Evolutionary conservation across 805 yeast genomes (phyloP).

Genomic region (Candida pseudoglaebosa): DNA sequence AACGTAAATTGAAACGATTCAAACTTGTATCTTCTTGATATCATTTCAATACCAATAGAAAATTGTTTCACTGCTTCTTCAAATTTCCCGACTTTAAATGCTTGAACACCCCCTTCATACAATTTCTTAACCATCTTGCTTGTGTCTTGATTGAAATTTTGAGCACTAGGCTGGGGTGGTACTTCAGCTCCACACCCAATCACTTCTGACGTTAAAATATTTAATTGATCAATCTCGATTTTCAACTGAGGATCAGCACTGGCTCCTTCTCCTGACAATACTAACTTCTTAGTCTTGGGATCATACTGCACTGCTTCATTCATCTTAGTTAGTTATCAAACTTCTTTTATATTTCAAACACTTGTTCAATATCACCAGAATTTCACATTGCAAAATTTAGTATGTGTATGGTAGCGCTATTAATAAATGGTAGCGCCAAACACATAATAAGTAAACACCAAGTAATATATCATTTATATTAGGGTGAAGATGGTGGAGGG

Average conservation of each 20-base stretch:
- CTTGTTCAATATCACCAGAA: no score
- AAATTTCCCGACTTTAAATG: conserved; percentile 52
- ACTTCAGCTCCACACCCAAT: conserved; percentile 44
- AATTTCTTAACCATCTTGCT: conserved; percentile 60
- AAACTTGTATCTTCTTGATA: conserved; percentile 64
- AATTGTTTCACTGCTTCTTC: conserved; percentile 63
- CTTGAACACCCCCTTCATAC: conserved; percentile 58
- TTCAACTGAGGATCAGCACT: conserved; percentile 25
- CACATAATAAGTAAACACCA: no score
- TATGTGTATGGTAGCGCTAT: neutral
- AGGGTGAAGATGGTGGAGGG: no score
- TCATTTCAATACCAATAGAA: conserved; percentile 63
- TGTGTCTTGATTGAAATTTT: conserved; percentile 52
- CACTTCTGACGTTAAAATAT: conserved; percentile 33
- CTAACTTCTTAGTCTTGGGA: conserved; percentile 23
- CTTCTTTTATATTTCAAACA: neutral
- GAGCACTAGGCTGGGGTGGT: conserved; percentile 52
- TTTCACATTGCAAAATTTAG: no score
- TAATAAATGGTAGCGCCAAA: no score
- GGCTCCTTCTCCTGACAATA: conserved; percentile 15
- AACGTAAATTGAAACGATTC: conserved; percentile 70
- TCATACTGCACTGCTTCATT: conserved; percentile 23
- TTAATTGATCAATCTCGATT: conserved; percentile 42
- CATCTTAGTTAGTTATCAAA: conserved; percentile 12
- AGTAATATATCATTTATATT: no score